These are phyloP conservation scores for Ogataea neopini DNA, from an alignment of 805 yeast species.

Conservation along the genomic window DNA sequence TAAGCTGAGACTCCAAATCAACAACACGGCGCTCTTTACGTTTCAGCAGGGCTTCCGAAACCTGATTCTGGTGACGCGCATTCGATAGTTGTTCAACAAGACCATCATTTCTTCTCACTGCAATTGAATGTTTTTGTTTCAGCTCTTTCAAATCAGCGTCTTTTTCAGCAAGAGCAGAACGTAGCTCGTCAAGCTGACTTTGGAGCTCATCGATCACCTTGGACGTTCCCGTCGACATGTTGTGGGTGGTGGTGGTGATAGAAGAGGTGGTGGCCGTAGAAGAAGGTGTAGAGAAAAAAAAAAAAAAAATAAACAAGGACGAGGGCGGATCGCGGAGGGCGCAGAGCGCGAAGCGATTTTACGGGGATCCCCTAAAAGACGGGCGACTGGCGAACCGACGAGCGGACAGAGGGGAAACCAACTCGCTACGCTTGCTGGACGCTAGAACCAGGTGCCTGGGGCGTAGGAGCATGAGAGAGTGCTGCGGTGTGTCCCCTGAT, in stretches of 20 bases:
- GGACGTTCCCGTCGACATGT: conserved; percentile 26
- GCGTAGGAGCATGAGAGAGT: no score
- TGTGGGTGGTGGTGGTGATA: no score
- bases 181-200: conserved; percentile 32
- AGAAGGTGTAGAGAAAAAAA: neutral
- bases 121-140: conserved; percentile 51
- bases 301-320: neutral
- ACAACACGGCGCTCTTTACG: conserved; percentile 68
- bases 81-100: conserved; percentile 65
- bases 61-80: conserved; percentile 76
- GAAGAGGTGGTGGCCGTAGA: neutral
- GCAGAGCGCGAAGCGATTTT: no score
- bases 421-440: no score
- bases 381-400: no score
- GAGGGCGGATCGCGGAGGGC: no score
- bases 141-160: conserved; percentile 43
- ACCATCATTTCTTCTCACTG: conserved; percentile 49
- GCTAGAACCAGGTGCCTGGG: no score
- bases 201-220: conserved; percentile 36
- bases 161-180: conserved; percentile 23
- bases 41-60: conserved; percentile 63
- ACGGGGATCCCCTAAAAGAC: no score
- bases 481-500: no score
- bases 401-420: no score
- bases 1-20: conserved; percentile 63